Conservation (phyloP, 148 eudicot genomes). For the Camellia japonica region DNA sequence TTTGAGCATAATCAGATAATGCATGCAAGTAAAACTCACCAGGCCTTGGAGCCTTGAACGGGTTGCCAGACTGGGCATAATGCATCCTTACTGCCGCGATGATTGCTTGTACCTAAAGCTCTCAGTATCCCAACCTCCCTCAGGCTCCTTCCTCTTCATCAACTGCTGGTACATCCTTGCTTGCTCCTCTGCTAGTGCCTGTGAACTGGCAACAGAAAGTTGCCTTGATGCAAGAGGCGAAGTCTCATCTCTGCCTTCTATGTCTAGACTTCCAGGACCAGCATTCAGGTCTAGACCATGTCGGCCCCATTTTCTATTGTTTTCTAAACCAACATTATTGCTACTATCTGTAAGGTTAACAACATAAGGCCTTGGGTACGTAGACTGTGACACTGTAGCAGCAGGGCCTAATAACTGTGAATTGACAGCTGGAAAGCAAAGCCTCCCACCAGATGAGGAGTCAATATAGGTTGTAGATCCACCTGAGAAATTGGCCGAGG, state of each 20-base stretch:
- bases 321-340: constrained; percentile 39
- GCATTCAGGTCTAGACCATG: constrained; percentile 82
- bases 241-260: constrained; percentile 56
- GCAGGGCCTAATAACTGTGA: constrained; percentile 60
- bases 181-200: constrained; percentile 60
- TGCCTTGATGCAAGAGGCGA: constrained; percentile 42
- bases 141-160: constrained; percentile 80
- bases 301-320: constrained; percentile 55
- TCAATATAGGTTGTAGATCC: constrained; percentile 59
- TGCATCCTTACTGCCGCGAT: constrained; percentile 53
- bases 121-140: constrained; percentile 72
- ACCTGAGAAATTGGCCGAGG: constrained; percentile 54
- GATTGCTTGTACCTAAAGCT: constrained; percentile 59
- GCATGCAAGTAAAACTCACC: constrained; percentile 24
- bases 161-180: constrained; percentile 51
- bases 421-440: constrained; percentile 47
- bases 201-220: constrained; percentile 48
- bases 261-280: constrained; percentile 60
- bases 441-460: constrained; percentile 51
- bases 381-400: constrained; percentile 42
- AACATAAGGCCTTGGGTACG: constrained; percentile 58
- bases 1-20: background rate
- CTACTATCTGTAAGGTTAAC: constrained; percentile 57
- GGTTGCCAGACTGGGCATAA: constrained; percentile 7
- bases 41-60: constrained; percentile 14